Base-by-base conservation (phyloP, 805 yeast genomes). In the Tetrapisispora fleetii region DNA sequence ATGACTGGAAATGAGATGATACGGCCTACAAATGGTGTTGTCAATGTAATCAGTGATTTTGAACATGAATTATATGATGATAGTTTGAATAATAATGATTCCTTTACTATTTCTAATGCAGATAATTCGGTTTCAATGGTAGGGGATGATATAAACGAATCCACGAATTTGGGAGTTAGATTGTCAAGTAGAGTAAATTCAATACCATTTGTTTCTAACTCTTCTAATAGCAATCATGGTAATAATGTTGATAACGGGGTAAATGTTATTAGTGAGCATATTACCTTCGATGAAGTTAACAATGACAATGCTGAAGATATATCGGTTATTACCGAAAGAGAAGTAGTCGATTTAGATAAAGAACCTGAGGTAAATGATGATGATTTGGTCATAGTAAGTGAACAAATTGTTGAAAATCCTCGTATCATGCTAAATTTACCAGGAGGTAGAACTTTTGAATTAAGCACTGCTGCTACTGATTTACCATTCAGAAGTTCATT, bases 331-430 rank as follows among this genome's bases (percentile, higher is more conserved):
- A 17, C 22, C n/a, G 40, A 27, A 22, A 24, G 28, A 32, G 57
- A 56, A 30, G 56, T 55, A 32, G 53, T 60, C 4, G 63, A 62
- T 45, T 46, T 64, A 18, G 67, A 62, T 35, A 50, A 43, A 28
- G 59, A 59, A 48, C 43, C 50, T 32, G 51, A 24, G 8, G 8
- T 24, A 6, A 24, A 56, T 4, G 67, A 58, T 46, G 67, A 63
- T 45, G 68, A 60, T 11, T 37, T 63, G 16, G 44, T 55, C 36
- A 65, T 68, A n/a, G 50, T 60, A 22, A 64, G 59, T 48, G 67
- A 63, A 46, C 28, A 41, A 4, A 54, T 61, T 27, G 54, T 55
- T 10, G 51, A 56, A 6, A 57, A 46, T 3, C 60, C 65, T 2
- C 47, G 53, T 8, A 55, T 61, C 6, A 48, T 52, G 4, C 44